Evolutionary conservation across 139 green algal genomes (phyloP), one percentile per base, ranked within the genome.

Genomic region (Micractinium conductrix): DNA sequence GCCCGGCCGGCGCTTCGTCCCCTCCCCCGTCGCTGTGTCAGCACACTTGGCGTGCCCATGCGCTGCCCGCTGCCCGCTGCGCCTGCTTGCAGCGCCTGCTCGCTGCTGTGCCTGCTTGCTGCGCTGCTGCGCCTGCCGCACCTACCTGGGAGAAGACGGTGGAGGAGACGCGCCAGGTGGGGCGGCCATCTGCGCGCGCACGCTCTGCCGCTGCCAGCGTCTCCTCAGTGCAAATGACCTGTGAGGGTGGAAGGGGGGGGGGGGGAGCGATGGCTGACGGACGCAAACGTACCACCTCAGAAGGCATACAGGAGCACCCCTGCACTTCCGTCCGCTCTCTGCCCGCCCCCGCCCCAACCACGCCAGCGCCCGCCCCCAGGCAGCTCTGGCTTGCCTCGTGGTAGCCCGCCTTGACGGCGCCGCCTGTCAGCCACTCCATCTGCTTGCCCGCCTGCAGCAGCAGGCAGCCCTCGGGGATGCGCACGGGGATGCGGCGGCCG

Each of bases 71-170:
- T n/a, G n/a, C n/a, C n/a, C n/a, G n/a, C n/a, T n/a, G n/a, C n/a
- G n/a, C n/a, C n/a, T n/a, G n/a, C n/a, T n/a, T n/a, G n/a, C n/a
- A n/a, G n/a, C n/a, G n/a, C n/a, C n/a, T n/a, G n/a, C n/a, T n/a
- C n/a, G n/a, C n/a, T n/a, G n/a, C n/a, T n/a, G n/a, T n/a, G n/a
- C n/a, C n/a, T n/a, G n/a, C n/a, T n/a, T n/a, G n/a, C n/a, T n/a
- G n/a, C n/a, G n/a, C n/a, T n/a, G n/a, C n/a, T n/a, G n/a, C n/a
- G n/a, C n/a, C n/a, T n/a, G n/a, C n/a, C n/a, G n/a, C n/a, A n/a
- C n/a, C n/a, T n/a, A n/a, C n/a, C n/a, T 98, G 96, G 1, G 68
- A 86, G 84, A 98, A 98, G 43, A 99, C 90, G 1, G 96, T 99
- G 62, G 88, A 95, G 55, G 90, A 96, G 1, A 99, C 93, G 4